Evolutionary conservation across 345 rosid species (phyloP).

Genomic region (Corymbia maculata): DNA sequence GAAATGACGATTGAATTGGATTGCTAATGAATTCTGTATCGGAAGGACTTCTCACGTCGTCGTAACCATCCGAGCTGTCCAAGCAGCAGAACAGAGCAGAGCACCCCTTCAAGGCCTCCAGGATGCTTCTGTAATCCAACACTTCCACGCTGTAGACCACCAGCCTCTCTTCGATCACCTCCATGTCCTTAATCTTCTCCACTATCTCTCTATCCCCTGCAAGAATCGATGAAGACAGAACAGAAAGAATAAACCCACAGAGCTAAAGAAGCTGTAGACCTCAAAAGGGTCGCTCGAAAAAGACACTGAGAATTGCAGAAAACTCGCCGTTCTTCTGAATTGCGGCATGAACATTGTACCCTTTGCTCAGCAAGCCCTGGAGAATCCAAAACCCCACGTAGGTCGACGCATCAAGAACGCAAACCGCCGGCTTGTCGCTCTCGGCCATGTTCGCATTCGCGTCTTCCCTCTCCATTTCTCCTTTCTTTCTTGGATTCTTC

Average conservation of each 20-base stretch:
- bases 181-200: constrained; percentile 59
- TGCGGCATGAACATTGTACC: constrained; percentile 77
- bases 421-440: constrained; percentile 30
- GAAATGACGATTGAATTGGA: neutral
- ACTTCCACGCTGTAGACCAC: constrained; percentile 48
- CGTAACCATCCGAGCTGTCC: constrained; percentile 54
- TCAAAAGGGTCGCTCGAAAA: neutral
- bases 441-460: neutral
- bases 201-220: constrained; percentile 50
- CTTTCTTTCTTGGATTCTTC: neutral
- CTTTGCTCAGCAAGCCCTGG: constrained; percentile 56
- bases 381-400: constrained; percentile 87
- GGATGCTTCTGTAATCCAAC: constrained; percentile 72
- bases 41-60: constrained; percentile 22
- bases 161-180: constrained; percentile 41
- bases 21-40: neutral
- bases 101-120: constrained; percentile 61
- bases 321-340: constrained; percentile 48
- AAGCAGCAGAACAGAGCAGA: constrained; percentile 66
- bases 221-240: neutral
- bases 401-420: constrained; percentile 85
- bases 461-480: neutral
- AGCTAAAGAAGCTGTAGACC: neutral
- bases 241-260: neutral
- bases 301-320: neutral